Evolutionary conservation across 306 rosid genomes (phyloP), one percentile per base, ranked within the genome.

Genomic region (Ormosia emarginata): DNA sequence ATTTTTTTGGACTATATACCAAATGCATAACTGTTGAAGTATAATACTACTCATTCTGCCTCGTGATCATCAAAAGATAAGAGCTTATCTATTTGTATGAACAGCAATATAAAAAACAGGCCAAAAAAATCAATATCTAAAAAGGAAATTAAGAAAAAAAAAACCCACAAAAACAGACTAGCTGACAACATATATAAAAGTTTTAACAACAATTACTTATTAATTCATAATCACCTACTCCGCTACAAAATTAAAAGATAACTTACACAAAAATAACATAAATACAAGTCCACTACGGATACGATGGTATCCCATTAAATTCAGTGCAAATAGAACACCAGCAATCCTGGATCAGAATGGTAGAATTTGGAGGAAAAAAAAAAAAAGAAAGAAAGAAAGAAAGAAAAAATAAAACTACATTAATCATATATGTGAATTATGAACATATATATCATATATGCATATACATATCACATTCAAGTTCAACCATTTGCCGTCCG

Each of bases 401-500:
- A 17, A 44, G 8, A n/a, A 30, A 32, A 59, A n/a, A 3, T 7
- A 6, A 29, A 63, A 64, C 14, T 46, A 52, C 29, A 56, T 30
- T 40, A 17, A 47, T 32, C 29, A 63, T 77, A 77, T 33, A 78
- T 14, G 32, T 75, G 14, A 12, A 70, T 24, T 40, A 76, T 64
- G 39, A 33, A 15, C 57, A 78, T 3, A 34, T 18, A 64, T 18
- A 64, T 29, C 7, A 78, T 78, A 63, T 75, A 75, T 63, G 50
- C 17, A 81, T 37, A 75, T 58, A 71, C 72, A 71, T 73, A 83
- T 62, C 37, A 76, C 71, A 79, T 69, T 49, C 24, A 24, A 55
- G 83, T 82, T 61, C 83, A 82, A 66, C 82, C 89, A 69, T 82
- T 82, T 79, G 67, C 69, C 49, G 39, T 72, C 83, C 59, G 5